Conservation (phyloP, 176 grass and related monocot genomes). For the Bothriochloa decipiens region DNA sequence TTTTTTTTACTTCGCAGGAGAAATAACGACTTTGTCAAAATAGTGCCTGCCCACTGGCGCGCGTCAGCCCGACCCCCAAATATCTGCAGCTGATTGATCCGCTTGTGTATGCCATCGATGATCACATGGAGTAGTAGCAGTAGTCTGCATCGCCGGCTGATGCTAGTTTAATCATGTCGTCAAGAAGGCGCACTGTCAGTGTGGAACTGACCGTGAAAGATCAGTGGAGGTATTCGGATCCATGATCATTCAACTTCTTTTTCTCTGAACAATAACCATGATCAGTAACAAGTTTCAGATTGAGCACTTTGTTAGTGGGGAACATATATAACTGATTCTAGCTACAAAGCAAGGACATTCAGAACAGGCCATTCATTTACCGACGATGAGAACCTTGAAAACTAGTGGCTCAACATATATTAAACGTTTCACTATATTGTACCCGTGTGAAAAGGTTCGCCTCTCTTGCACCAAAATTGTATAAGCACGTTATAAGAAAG, state of each 20-base stretch:
- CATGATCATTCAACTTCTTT: neutral
- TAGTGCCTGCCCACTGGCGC: neutral
- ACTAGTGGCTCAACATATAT: neutral
- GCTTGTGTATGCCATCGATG: constrained; percentile 27
- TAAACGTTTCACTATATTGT: neutral
- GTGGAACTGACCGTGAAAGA: neutral
- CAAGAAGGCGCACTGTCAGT: neutral
- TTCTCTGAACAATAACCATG: neutral
- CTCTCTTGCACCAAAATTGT: neutral
- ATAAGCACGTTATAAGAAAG: no score
- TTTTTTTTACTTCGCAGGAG: constrained; percentile 23
- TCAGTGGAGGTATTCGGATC: constrained; percentile 11
- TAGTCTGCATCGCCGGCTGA: neutral
- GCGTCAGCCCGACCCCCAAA: neutral
- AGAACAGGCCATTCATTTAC: neutral
- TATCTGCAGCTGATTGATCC: neutral
- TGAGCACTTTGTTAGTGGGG: neutral
- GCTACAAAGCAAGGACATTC: neutral
- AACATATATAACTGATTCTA: neutral
- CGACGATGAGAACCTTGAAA: neutral
- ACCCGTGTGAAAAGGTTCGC: neutral
- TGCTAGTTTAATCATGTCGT: constrained; percentile 6
- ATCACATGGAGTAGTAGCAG: constrained; percentile 2
- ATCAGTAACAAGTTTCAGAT: neutral
- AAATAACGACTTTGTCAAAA: neutral